Evolutionary conservation across 78 protist species (phyloP).

Genomic region (Dictyostelium capitatum): DNA sequence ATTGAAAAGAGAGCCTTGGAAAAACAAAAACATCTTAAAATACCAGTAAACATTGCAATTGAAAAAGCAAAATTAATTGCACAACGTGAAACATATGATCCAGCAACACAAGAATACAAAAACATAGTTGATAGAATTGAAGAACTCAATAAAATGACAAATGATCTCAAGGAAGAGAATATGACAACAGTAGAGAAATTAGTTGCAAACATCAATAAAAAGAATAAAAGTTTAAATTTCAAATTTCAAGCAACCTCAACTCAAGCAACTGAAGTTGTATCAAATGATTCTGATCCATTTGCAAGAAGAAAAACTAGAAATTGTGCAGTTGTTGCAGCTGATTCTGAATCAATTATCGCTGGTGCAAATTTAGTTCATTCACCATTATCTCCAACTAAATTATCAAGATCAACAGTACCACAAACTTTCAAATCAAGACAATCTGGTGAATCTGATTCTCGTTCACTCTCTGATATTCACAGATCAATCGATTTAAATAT

Average conservation of each 20-base stretch:
- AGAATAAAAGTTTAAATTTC: conserved; percentile 43
- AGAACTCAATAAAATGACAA: neutral
- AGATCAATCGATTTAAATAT: conserved; percentile 30
- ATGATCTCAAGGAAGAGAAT: neutral
- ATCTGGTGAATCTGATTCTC: neutral
- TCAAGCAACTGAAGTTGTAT: neutral
- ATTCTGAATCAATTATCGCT: neutral
- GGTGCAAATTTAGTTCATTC: neutral
- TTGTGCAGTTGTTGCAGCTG: conserved; percentile 43
- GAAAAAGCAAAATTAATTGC: conserved; percentile 47
- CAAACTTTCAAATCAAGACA: neutral
- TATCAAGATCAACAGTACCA: neutral
- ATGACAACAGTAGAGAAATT: neutral
- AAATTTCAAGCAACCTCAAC: neutral
- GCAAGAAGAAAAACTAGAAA: conserved; percentile 62
- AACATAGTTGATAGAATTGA: neutral
- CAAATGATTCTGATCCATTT: conserved; percentile 58
- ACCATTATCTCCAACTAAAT: neutral
- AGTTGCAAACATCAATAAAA: conserved; percentile 20
- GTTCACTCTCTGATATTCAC: conserved; percentile 24
- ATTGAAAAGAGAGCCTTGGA: conserved; percentile 62
- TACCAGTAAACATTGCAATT: conserved; percentile 36
- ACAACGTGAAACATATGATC: conserved; percentile 26
- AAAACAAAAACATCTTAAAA: neutral
- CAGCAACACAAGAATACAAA: neutral